These are phyloP conservation scores for Lasiodiplodia citricola DNA, from an alignment of 2,329 filamentous ascomycete genomes.

Conservation along the genomic window DNA sequence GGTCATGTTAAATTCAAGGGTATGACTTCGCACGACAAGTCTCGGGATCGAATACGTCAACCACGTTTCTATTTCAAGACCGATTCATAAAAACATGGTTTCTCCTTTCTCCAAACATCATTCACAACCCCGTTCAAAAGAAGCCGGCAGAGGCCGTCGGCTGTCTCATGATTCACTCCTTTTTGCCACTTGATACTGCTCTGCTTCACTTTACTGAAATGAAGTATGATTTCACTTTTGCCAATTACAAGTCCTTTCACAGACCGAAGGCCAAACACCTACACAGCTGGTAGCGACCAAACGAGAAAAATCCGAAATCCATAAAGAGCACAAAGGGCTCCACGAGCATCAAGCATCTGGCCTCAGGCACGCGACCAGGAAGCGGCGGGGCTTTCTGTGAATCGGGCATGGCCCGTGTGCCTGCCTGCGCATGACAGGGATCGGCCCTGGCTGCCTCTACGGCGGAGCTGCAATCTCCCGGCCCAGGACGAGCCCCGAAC, in stretches of 20 bases:
- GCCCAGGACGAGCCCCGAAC: not conserved
- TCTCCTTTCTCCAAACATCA: not conserved
- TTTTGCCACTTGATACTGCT: not conserved
- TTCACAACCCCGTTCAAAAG: not conserved
- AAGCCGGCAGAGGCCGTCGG: not conserved
- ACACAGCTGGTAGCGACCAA: not conserved
- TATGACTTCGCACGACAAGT: not conserved
- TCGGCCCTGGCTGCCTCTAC: not conserved
- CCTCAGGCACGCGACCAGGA: not conserved
- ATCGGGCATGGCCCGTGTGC: conserved; percentile 9
- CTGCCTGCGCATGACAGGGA: conserved; percentile 11
- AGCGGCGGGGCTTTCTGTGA: conserved; percentile 5
- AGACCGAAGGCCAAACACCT: not conserved
- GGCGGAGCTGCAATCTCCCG: conserved; percentile 18
- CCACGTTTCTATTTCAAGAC: not conserved
- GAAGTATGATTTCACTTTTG: not conserved
- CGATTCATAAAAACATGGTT: not conserved
- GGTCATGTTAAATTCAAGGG: not conserved
- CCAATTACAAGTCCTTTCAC: not conserved
- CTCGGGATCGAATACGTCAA: not conserved
- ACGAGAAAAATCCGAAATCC: not conserved
- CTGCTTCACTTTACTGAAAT: not conserved
- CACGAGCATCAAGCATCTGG: not conserved
- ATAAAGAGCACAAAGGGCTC: not conserved
- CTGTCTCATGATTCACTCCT: not conserved